Evolutionary conservation across 495 filamentous ascomycete genomes (phyloP), one percentile per base, ranked within the genome.

Genomic region (Pyrenopolyporus hunteri): DNA sequence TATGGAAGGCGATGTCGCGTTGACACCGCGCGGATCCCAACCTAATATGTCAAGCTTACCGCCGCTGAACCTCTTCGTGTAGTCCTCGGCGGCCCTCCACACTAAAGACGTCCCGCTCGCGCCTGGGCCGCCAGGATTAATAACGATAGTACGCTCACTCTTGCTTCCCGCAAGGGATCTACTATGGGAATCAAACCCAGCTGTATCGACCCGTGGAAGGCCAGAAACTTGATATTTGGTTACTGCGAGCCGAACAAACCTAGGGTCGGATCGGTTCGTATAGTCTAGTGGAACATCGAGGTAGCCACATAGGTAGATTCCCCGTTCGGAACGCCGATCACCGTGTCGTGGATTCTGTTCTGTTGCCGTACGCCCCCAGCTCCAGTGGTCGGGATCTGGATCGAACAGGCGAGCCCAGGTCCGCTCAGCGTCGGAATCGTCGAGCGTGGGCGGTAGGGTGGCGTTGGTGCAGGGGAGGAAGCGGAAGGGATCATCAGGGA

Each of bases 1-100:
- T 26, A 79, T 65, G 19, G 73, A 55, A 0, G 83, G 83, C 1
- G 72, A 76, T 1, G 82, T 81, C 2, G 73, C 68, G 33, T 82
- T 81, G 36, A 85, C 74, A 5, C 82, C 83, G 2, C 83, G 74
- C 3, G 83, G 83, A 54, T 86, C 83, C 70, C 81, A 85, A 10
- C 81, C 78, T 22, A 85, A 67, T 25, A 85, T 74, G 51, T 82
- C 79, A 39, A 75, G 78, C 11, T 74, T 63, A 14, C 74, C 71
- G 33, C 70, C 71, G 55, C 74, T 80, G 14, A 79, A 58, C 8
- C 74, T 69, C 20, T 68, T 42, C 22, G 71, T 75, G 28, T 77
- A 54, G 19, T 59, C 58, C 49, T 76, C 61, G 1, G 68, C 76
- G 1, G 70, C 59, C 10, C 64, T 44, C 76, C 72, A 78, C 10